Percentiles rank a stretch among this genome's conserved stretches.
phyloP scores from a whole-genome alignment of 805 yeast genomes.

The Barnettozyma wickerhamii region DNA sequence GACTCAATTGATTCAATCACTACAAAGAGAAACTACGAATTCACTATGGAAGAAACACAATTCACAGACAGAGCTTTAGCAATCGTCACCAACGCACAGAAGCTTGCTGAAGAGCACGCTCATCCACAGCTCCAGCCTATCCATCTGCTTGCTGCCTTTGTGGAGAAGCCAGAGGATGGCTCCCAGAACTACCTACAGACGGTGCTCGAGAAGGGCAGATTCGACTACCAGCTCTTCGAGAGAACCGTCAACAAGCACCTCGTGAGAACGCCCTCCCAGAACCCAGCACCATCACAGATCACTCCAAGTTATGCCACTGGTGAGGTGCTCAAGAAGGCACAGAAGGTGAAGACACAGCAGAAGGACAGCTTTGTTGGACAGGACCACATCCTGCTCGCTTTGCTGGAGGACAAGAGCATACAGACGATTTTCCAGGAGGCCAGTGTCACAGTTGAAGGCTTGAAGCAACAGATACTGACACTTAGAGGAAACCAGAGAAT shows the following conservation, averaged over 20 bases:
- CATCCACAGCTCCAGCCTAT: conserved; percentile 84
- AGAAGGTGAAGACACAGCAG: conserved; percentile 76
- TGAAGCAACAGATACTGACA: conserved; percentile 72
- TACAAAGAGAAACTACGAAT: conserved; percentile 6
- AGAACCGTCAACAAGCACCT: conserved; percentile 75
- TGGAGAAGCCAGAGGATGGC: conserved; percentile 51
- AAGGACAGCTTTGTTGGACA: conserved; percentile 91
- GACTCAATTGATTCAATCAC: background rate
- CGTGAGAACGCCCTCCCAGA: conserved; percentile 82
- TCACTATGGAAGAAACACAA: conserved; percentile 56
- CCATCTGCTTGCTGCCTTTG: conserved; percentile 90
- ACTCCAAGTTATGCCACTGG: conserved; percentile 74
- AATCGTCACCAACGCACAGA: conserved; percentile 72
- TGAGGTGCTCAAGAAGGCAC: conserved; percentile 68
- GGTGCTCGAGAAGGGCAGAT: conserved; percentile 78
- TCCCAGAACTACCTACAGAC: conserved; percentile 71
- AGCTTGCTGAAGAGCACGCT: conserved; percentile 78
- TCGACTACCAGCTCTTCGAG: conserved; percentile 78
- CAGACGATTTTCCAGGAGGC: conserved; percentile 70
- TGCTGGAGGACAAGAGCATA: conserved; percentile 73
- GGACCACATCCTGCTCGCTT: conserved; percentile 85
- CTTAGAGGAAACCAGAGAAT: conserved; percentile 89
- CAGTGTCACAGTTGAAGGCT: conserved; percentile 59
- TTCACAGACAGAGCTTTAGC: conserved; percentile 91
- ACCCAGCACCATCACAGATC: conserved; percentile 83